Evolutionary conservation across 2,329 filamentous ascomycete species (phyloP), one percentile per base, ranked within the genome.

Genomic region (Xylaria sp.): DNA sequence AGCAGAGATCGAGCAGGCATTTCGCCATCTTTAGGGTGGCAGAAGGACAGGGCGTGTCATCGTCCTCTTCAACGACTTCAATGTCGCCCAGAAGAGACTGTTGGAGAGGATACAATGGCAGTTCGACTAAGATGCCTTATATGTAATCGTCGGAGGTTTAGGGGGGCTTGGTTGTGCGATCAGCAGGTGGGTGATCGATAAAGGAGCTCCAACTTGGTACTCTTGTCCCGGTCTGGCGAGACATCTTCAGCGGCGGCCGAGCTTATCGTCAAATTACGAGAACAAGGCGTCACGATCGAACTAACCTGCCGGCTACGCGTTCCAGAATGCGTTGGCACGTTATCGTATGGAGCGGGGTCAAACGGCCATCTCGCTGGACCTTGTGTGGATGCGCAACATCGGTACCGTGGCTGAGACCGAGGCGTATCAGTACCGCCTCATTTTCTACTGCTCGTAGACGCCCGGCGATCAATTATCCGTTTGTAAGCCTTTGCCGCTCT

Each of bases 161-260:
- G 52, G 59, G 6, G 59, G 59, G 1, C 17, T 61, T 3, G 59
- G 59, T 3, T 47, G 52, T 11, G 6, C 23, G 1, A 25, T 61
- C 3, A n/a, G 31, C 12, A 31, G n/a, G 19, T 61, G 59, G 59
- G 57, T 61, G 59, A 53, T 21, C 1, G 9, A 25, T 4, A 19
- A 23, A 7, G 59, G 59, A 3, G 59, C 46, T 51, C 14, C 17
- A 12, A 56, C 19, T 14, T 61, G 1, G 14, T 56, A 1, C 15
- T 61, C n/a, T 46, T 40, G 2, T 61, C 59, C 1, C 5, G 59
- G 15, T 52, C 52, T 12, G 56, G 56, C 3, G 9, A 19, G 2
- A 4, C n/a, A 2, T 58, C 56, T 52, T 3, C 2, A 3, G 28
- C 28, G 1, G 56, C 56, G 1, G 23, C 21, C 12, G 4, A 37